phyloP scores from a whole-genome alignment of 441 rosid species.

The Populus hybrid region DNA sequence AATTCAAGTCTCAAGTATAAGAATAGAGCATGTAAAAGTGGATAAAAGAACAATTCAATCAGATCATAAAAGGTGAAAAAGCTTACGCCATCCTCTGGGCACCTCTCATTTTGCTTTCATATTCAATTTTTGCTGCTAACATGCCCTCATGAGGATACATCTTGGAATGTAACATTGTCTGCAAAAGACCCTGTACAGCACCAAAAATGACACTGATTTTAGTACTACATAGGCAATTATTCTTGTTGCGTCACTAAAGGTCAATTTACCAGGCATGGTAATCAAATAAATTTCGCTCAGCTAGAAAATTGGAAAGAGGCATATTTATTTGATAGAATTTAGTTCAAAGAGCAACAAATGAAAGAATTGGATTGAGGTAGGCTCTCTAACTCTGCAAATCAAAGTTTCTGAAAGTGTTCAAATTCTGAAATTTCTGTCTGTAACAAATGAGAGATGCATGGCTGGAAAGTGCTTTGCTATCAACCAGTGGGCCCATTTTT shows the following conservation, averaged over 20 bases:
- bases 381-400: neutral
- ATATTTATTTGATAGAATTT: neutral
- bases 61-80: constrained; percentile 26
- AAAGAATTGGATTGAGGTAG: neutral
- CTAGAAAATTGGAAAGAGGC: neutral
- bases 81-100: constrained; percentile 99
- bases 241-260: constrained; percentile 1
- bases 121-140: constrained; percentile 82
- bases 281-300: neutral
- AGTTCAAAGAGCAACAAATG: too few relatives aligned
- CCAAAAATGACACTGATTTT: constrained; percentile 1
- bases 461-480: neutral
- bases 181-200: constrained; percentile 70
- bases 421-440: neutral
- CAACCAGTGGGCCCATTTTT: neutral
- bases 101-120: constrained; percentile 91
- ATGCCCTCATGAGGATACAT: constrained; percentile 66
- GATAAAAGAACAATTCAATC: neutral
- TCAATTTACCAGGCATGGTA: neutral
- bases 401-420: neutral
- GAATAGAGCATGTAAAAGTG: neutral
- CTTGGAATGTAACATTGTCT: constrained; percentile 88
- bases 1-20: neutral
- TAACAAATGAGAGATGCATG: neutral
- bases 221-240: constrained; percentile 1